Conservation (phyloP, 2,329 filamentous ascomycete species). For the Emericellopsis cladophorae region DNA sequence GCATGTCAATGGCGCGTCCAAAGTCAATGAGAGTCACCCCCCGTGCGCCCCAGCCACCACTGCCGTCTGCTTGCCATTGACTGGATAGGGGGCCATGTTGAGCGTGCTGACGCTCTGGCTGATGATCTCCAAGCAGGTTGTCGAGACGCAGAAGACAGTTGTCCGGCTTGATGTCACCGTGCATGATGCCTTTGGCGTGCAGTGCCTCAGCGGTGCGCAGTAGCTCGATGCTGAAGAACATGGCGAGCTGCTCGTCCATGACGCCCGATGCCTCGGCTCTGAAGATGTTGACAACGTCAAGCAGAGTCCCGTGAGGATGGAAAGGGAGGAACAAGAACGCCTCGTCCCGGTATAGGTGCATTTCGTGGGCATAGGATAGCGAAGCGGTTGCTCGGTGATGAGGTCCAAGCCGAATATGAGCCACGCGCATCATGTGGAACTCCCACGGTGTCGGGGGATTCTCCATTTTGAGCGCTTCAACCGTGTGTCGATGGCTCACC, state of each 20-base stretch:
- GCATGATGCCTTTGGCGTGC: conserved; percentile 66
- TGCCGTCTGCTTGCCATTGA: conserved; percentile 62
- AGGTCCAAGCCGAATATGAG: conserved; percentile 62
- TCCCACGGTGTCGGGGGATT: conserved; percentile 83
- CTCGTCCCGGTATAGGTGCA: conserved; percentile 86
- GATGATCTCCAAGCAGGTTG: conserved; percentile 20
- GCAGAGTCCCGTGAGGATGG: conserved; percentile 77
- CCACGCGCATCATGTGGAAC: conserved; percentile 85
- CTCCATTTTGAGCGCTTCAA: conserved; percentile 94
- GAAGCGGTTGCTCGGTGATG: conserved; percentile 62
- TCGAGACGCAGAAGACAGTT: conserved; percentile 87
- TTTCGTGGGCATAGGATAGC: conserved; percentile 72
- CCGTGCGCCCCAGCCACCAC: conserved; percentile 65
- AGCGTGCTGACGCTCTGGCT: not conserved
- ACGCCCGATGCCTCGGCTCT: conserved; percentile 57
- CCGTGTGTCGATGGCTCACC: conserved; percentile 24
- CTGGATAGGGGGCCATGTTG: conserved; percentile 31
- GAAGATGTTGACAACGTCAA: conserved; percentile 88
- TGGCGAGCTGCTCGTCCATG: conserved; percentile 83
- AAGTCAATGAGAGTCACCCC: conserved; percentile 89
- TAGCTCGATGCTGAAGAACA: conserved; percentile 92
- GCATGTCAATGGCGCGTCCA: conserved; percentile 88
- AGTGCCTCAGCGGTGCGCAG: conserved; percentile 81
- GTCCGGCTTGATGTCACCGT: conserved; percentile 91
- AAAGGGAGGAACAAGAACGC: conserved; percentile 82